These are phyloP conservation scores for Yamadazyma aaseri DNA, from an alignment of 1,139 yeast species.

Conservation along the genomic window DNA sequence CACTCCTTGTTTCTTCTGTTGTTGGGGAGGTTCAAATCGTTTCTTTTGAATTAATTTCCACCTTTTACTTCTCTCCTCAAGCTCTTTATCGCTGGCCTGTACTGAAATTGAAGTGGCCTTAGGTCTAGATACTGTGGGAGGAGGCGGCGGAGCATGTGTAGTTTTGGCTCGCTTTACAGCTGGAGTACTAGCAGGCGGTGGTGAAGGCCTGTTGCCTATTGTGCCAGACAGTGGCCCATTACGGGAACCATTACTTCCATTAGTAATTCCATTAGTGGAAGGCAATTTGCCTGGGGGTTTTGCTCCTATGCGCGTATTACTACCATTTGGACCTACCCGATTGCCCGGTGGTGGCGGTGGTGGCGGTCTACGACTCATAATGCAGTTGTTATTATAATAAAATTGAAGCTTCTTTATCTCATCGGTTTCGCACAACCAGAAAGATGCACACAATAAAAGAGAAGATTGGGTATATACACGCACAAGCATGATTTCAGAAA, in stretches of 20 bases:
- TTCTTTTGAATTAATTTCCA: conserved; percentile 70
- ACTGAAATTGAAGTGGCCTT: conserved; percentile 5
- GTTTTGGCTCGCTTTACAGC: conserved; percentile 12
- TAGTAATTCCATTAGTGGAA: background rate
- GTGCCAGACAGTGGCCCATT: background rate
- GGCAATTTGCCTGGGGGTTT: background rate
- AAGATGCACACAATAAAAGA: no score
- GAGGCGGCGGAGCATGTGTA: conserved; percentile 18
- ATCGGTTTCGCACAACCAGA: no score
- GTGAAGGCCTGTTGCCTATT: conserved; percentile 8
- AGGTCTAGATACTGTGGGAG: conserved; percentile 13
- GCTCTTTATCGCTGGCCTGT: conserved; percentile 16
- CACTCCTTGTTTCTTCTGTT: conserved; percentile 32
- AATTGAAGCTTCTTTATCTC: background rate
- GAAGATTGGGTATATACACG: no score
- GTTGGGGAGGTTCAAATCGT: conserved; percentile 36
- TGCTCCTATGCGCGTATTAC: background rate
- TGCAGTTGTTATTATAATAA: background rate
- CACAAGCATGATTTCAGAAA: no score
- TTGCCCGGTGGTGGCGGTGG: conserved; percentile 17
- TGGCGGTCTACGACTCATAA: conserved; percentile 10
- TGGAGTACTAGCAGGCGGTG: conserved; percentile 11
- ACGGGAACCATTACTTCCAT: background rate
- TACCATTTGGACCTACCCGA: background rate
- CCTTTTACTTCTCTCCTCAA: conserved; percentile 48